A percentile compares a stretch with the other conserved stretches of the same genome.
These are phyloP conservation scores for Cyclotella choctawhatcheeana DNA, from an alignment of 108 stramenopile genomes.

Conservation along the genomic window DNA sequence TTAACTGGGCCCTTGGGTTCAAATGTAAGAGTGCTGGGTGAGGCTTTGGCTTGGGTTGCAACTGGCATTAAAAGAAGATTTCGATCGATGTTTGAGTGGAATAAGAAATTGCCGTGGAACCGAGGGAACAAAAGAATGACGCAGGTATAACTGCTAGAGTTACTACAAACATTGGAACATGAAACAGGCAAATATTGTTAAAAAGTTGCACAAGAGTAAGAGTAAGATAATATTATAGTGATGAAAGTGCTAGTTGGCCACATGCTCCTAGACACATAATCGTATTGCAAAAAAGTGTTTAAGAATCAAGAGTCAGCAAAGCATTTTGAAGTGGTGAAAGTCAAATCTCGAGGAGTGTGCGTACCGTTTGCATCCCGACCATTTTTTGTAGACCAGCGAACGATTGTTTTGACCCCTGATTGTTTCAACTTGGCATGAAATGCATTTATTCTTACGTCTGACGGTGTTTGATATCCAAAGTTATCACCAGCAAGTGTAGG, in stretches of 20 bases:
- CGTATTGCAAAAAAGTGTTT: too few species aligned
- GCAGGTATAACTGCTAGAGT: too few species aligned
- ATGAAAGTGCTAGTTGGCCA: conserved; percentile 42
- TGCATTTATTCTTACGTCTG: conserved; percentile 39
- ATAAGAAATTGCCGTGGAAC: not conserved
- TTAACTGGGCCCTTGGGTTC: conserved; percentile 28
- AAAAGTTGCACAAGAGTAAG: too few species aligned
- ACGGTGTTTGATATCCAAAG: conserved; percentile 44
- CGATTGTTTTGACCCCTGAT: conserved; percentile 29
- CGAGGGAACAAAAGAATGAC: too few species aligned
- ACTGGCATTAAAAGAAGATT: conserved; percentile 8
- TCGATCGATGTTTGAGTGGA: not conserved
- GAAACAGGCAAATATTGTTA: too few species aligned
- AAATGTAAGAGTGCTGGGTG: conserved; percentile 22
- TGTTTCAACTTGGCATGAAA: conserved; percentile 39
- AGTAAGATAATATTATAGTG: not conserved
- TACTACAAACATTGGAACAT: too few species aligned
- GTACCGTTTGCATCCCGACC: conserved; percentile 57
- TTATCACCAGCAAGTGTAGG: conserved; percentile 51
- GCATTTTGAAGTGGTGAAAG: too few species aligned
- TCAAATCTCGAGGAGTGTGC: too few species aligned
- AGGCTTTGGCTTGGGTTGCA: conserved; percentile 30
- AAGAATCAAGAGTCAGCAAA: too few species aligned
- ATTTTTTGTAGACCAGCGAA: conserved; percentile 45
- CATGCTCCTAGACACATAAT: too few species aligned